Percentiles rank a stretch among this genome's conserved stretches.
Conservation (phyloP, 2,329 filamentous ascomycete genomes). For the Thielaviopsis punctulata region DNA sequence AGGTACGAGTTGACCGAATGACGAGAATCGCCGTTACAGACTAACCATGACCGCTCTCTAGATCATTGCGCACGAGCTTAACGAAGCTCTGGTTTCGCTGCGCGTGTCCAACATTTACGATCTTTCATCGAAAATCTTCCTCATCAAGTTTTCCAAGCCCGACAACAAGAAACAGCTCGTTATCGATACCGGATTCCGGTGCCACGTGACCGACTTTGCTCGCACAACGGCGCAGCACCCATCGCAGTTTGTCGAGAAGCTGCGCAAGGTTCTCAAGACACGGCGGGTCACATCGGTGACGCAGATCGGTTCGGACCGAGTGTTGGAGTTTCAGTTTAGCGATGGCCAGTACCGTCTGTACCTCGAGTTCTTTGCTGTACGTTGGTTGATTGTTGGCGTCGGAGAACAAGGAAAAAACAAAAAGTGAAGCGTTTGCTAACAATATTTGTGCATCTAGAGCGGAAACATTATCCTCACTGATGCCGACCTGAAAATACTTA, state of each 20-base stretch:
- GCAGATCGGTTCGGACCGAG: constrained; percentile 83
- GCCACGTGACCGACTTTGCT: constrained; percentile 80
- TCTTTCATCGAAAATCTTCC: constrained; percentile 83
- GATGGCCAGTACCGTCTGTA: constrained; percentile 79
- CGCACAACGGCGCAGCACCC: constrained; percentile 73
- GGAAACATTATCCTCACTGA: constrained; percentile 93
- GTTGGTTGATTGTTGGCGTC: background rate
- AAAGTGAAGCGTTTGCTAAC: background rate
- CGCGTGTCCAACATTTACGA: constrained; percentile 92
- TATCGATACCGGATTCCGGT: constrained; percentile 89
- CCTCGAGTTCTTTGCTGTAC: constrained; percentile 77
- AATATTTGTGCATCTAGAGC: constrained; percentile 24
- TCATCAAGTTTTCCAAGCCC: constrained; percentile 87
- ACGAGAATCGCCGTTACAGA: background rate
- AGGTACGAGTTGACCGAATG: constrained; percentile 30
- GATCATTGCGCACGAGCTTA: constrained; percentile 91
- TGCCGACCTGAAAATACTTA: constrained; percentile 62
- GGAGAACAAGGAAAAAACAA: constrained; percentile 8
- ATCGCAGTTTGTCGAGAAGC: constrained; percentile 65
- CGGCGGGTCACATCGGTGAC: constrained; percentile 62
- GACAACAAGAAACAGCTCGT: constrained; percentile 78
- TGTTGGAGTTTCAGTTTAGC: constrained; percentile 83
- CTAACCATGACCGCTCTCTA: constrained; percentile 21
- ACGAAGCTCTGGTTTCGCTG: constrained; percentile 54
- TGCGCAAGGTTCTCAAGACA: constrained; percentile 80